phyloP scores from a whole-genome alignment of 805 yeast species.

The Yamadazyma nakazawae region DNA sequence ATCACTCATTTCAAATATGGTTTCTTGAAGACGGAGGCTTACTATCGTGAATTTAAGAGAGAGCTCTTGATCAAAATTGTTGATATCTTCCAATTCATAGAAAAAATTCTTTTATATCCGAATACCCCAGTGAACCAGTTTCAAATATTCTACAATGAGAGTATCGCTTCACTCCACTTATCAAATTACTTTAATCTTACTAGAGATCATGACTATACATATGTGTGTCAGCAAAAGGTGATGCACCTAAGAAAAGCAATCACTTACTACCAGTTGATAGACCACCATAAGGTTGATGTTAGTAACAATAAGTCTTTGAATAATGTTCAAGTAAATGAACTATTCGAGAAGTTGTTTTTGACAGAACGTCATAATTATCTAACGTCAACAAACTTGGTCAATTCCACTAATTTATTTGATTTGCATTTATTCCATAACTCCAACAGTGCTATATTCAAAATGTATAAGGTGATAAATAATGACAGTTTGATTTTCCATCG shows the following conservation, averaged over 20 bases:
- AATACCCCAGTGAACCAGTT: constrained; percentile 17
- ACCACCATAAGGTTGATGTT: constrained; percentile 16
- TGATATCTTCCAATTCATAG: constrained; percentile 25
- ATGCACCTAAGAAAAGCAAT: constrained; percentile 26
- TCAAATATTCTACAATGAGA: constrained; percentile 30
- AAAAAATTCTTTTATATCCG: constrained; percentile 18
- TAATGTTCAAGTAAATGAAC: constrained; percentile 24
- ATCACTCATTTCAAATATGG: constrained; percentile 37
- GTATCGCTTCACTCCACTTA: constrained; percentile 26
- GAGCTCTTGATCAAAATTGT: constrained; percentile 25
- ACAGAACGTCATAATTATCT: constrained; percentile 25
- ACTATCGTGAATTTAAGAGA: constrained; percentile 37
- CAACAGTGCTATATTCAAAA: constrained; percentile 7
- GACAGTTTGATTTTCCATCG: constrained; percentile 17
- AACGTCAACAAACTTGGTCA: constrained; percentile 15
- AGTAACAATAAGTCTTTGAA: constrained; percentile 17
- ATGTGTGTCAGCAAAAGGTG: constrained; percentile 27
- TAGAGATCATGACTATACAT: constrained; percentile 12
- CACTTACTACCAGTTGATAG: constrained; percentile 29
- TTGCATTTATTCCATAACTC: constrained; percentile 5
- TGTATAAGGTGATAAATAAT: constrained; percentile 14
- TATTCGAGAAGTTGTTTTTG: constrained; percentile 28
- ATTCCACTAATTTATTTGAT: constrained; percentile 13
- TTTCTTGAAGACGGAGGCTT: constrained; percentile 52
- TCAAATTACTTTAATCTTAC: constrained; percentile 29